Base-by-base conservation (phyloP, 2,329 filamentous ascomycete species). In the Metarhizium sp. region DNA sequence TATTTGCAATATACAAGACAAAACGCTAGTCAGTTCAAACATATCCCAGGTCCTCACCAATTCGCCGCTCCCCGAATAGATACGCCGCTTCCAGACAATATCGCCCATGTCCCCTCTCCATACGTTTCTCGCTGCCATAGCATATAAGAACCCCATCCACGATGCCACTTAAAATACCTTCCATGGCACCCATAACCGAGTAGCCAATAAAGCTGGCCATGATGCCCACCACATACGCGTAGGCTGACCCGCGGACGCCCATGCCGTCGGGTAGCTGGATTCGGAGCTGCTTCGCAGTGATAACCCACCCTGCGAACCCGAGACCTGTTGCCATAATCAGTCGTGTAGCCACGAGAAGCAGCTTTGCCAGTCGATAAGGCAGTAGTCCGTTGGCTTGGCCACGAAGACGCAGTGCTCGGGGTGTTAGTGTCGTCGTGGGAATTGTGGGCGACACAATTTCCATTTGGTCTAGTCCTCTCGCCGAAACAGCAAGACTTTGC, bases 251-350 rank as follows among this genome's bases (percentile, higher is more conserved):
- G 49, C 82, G 82, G 52, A 86, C 67, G 0, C 81, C 79, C 52
- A 70, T 61, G 2, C 78, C 78, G 43, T 75, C 79, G 55, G 70
- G 84, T 57, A 74, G 73, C 65, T 73, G 75, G 20, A 94, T 75
- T 52, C 80, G 77, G 4, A 96, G 76, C 70, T 88, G 86, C 59
- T 90, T 85, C 11, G 94, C 92, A 40, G 92, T 95, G 50, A 90
- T 88, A 8, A 97, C 90, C 94, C 94, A 99, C n/a, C 90, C 92
- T 4, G 89, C 92, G 65, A 97, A 95, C 1, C 92, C 92, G 34
- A 99, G 81, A 0, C 86, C 88, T 50, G 92, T 84, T 0, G 90
- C 90, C 83, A 96, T 95, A 65, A 96, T 88, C 67, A 92, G 88
- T 18, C 92, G 84, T 1, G 91, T 94, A 3, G 92, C 90, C 62